Base-by-base conservation (phyloP, 106 monocot species). In the Ottelia alismoides region DNA sequence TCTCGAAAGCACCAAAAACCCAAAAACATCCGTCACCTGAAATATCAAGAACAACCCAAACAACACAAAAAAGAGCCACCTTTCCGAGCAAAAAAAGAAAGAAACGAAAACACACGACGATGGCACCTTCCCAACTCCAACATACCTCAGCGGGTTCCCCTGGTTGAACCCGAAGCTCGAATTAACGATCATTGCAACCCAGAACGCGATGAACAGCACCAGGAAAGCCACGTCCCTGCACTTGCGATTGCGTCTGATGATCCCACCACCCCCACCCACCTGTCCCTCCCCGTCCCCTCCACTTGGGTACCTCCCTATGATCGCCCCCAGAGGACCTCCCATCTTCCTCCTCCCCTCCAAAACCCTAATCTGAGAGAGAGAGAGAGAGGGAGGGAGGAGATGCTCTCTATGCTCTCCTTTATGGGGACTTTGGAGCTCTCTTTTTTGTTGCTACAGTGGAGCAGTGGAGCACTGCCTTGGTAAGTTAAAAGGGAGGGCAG, bases 111-210 rank as follows among this genome's bases (percentile, higher is more conserved):
- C n/a, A n/a, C n/a, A n/a, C n/a, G n/a, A n/a, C n/a, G n/a, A n/a
- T n/a, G n/a, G n/a, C n/a, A n/a, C n/a, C n/a, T n/a, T n/a, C n/a
- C 40, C 21, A 11, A 18, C 11, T 12, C 20, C 7, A 46, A 24
- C 20, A 30, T 24, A 81, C 87, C 87, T 78, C 46, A 87, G 78
- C 0, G 87, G 87, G 69, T 82, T 78, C 16, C 87, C 87, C 21
- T 82, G 78, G 75, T 87, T 78, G 69, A 87, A 87, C 1, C 75
- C 87, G 69, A 87, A 78, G 72, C 87, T 87, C 28, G 87, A 87
- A 53, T 82, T 87, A 43, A 82, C 78, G 61, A 87, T 78, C 87
- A 87, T 87, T 29, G 87, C 87, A 21, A 87, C 75, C 87, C 87
- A 87, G 72, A 87, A 82, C 1, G 82, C 78, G 35, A 67, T 51